Evolutionary conservation across 257 asterid genomes (phyloP).

Genomic region (Nicotiana obtusifolia): DNA sequence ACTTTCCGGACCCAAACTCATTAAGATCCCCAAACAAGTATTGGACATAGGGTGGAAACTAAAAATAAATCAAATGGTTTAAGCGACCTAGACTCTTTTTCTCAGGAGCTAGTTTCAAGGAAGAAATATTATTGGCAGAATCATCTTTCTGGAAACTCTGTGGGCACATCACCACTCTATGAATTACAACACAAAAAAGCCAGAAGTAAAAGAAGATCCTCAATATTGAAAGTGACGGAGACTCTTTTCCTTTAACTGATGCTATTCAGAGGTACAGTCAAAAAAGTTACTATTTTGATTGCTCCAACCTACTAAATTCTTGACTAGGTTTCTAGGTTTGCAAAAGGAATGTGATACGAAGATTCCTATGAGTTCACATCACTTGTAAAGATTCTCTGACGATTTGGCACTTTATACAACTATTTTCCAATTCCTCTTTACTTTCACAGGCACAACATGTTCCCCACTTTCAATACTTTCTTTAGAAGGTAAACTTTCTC

Average conservation of each 20-base stretch:
- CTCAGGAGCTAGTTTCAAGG: too few species aligned
- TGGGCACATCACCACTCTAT: too few species aligned
- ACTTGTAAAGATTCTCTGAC: constrained; percentile 13
- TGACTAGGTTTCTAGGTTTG: constrained; percentile 2
- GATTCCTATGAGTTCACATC: constrained; percentile 8
- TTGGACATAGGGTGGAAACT: too few species aligned
- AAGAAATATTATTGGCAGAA: too few species aligned
- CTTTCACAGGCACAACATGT: neutral
- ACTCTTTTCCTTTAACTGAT: neutral
- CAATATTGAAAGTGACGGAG: neutral
- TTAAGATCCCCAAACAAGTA: too few species aligned
- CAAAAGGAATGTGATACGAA: constrained; percentile 16
- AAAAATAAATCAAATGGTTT: too few species aligned
- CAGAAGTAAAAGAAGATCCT: neutral
- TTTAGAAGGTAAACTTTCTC: constrained; percentile 3
- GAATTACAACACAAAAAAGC: neutral
- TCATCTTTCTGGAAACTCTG: too few species aligned
- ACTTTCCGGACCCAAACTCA: too few species aligned
- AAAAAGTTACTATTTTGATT: neutral
- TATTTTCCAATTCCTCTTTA: neutral
- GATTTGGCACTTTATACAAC: neutral
- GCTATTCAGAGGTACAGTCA: neutral
- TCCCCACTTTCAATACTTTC: constrained; percentile 9
- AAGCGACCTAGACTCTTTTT: too few species aligned
- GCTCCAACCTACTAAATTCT: neutral